These are phyloP conservation scores for Boletus reticuloceps DNA, from an alignment of 768 basidiomycete genomes.

Conservation along the genomic window DNA sequence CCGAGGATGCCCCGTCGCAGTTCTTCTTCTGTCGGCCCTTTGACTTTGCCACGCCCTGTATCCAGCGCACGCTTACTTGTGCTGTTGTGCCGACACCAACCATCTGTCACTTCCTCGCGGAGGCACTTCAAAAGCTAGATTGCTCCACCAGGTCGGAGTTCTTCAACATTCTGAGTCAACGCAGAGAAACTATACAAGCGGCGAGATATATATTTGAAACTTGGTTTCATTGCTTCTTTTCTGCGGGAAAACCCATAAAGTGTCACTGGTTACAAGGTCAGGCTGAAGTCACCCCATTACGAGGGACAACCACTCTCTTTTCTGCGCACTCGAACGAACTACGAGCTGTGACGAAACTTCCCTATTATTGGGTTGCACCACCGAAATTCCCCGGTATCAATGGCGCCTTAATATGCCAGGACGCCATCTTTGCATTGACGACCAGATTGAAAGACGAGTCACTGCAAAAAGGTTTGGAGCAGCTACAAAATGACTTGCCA, in stretches of 20 bases:
- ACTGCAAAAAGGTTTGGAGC: neutral
- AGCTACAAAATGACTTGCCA: neutral
- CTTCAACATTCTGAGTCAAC: neutral
- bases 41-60: accelerated
- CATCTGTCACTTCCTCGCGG: neutral
- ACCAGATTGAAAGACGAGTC: neutral
- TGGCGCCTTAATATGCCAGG: neutral
- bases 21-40: neutral
- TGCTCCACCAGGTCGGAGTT: neutral
- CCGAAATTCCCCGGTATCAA: neutral
- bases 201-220: neutral
- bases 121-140: neutral
- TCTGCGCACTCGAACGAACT: neutral
- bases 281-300: neutral
- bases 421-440: neutral
- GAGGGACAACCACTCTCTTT: neutral
- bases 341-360: neutral
- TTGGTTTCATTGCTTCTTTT: neutral
- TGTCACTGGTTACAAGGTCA: neutral
- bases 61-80: accelerated
- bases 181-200: neutral
- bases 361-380: neutral
- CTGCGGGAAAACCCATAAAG: neutral
- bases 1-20: neutral
- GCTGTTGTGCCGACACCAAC: neutral